phyloP scores from a whole-genome alignment of 2,329 filamentous ascomycete species.

The Colletotrichum caudatum region DNA sequence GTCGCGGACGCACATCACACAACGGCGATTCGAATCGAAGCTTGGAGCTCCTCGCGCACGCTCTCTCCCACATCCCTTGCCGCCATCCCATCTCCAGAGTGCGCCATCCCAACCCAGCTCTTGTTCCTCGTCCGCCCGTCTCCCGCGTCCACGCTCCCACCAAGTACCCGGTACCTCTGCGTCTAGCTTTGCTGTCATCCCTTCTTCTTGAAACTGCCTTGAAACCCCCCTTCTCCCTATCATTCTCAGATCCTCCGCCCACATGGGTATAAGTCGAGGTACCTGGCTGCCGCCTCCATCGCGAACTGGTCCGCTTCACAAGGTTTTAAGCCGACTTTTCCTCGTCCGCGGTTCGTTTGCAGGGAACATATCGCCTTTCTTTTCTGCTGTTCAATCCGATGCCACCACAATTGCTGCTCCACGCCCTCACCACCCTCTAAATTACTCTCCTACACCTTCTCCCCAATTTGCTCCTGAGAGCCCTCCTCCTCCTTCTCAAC shows the following conservation, averaged over 20 bases:
- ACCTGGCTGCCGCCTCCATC: conserved; percentile 37
- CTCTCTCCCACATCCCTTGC: conserved; percentile 23
- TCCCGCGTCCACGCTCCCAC: conserved; percentile 21
- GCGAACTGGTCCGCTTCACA: conserved; percentile 37
- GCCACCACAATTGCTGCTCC: conserved; percentile 36
- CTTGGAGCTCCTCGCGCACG: conserved; percentile 22
- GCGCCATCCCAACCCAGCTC: conserved; percentile 29
- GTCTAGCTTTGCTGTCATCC: conserved; percentile 29
- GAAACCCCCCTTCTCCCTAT: conserved; percentile 40
- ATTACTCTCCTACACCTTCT: conserved; percentile 37
- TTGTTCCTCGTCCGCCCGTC: conserved; percentile 36
- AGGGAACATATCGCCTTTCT: conserved; percentile 38
- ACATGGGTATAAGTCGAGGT: conserved; percentile 40
- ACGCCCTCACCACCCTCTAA: conserved; percentile 41
- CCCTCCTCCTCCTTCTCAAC: conserved; percentile 18
- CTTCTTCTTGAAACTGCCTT: conserved; percentile 37
- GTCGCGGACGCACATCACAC: conserved; percentile 32
- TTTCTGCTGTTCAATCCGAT: conserved; percentile 39
- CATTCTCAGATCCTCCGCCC: conserved; percentile 35
- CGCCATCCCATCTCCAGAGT: conserved; percentile 34
- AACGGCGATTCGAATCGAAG: conserved; percentile 32
- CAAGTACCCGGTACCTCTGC: conserved; percentile 39
- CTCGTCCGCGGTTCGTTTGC: conserved; percentile 46
- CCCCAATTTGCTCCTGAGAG: conserved; percentile 23
- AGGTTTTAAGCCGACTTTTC: conserved; percentile 52